Percentiles rank a stretch among this genome's conserved stretches.
phyloP scores from a whole-genome alignment of 108 stramenopile species.

The Conticribra weissflogii region DNA sequence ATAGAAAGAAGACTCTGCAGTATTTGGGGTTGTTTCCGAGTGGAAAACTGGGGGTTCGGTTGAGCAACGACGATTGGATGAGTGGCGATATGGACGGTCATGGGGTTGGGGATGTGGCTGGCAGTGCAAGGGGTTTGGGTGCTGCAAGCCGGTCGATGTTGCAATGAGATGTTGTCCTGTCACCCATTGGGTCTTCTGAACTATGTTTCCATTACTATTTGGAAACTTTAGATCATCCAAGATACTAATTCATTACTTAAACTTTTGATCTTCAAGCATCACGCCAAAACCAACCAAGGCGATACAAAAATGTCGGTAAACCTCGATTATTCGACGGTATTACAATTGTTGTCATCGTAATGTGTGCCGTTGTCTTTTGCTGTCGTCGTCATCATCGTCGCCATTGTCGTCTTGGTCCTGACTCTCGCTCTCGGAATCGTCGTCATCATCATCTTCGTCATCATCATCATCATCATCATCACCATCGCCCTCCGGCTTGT shows the following conservation, averaged over 20 bases:
- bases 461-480: neutral
- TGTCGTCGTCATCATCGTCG: neutral
- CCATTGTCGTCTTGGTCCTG: too few relatives aligned
- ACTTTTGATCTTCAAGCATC: neutral
- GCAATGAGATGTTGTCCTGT: conserved; percentile 2
- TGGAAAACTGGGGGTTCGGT: conserved; percentile 70
- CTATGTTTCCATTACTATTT: neutral
- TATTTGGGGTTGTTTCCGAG: conserved; percentile 83
- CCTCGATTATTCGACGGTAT: too few relatives aligned
- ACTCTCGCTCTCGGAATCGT: too few relatives aligned
- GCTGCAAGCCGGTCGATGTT: conserved; percentile 53
- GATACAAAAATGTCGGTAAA: too few relatives aligned
- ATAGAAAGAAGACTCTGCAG: conserved; percentile 64
- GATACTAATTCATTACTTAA: neutral
- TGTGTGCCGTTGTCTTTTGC: neutral
- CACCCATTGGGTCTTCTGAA: neutral
- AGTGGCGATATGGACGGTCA: conserved; percentile 13
- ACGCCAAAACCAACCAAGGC: neutral
- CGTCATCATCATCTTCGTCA: neutral
- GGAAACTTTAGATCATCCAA: neutral
- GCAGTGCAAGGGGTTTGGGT: conserved; percentile 59
- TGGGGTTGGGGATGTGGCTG: conserved; percentile 2
- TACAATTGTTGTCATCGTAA: neutral
- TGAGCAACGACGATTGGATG: conserved; percentile 57
- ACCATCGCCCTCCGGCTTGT: neutral